Percentiles rank a stretch among this genome's conserved stretches.
These are phyloP conservation scores for Biancaea sappan DNA, from an alignment of 306 rosid species.

Conservation along the genomic window DNA sequence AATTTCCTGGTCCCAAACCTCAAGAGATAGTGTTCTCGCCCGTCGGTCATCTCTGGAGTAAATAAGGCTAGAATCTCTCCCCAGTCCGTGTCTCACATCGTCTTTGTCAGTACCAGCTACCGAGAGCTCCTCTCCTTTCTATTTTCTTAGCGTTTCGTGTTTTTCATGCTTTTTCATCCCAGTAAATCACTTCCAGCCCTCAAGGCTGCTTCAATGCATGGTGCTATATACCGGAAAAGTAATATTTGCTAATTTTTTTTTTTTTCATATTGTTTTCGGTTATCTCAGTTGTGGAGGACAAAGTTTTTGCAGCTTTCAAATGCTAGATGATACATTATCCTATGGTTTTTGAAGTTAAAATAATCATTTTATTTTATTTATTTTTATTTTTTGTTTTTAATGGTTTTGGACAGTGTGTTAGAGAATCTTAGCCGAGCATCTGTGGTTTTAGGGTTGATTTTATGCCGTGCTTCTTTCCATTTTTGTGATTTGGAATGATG, in stretches of 20 bases:
- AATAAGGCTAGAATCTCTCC: not conserved
- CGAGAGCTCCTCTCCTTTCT: not conserved
- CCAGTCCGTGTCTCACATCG: not conserved
- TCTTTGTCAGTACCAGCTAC: not conserved
- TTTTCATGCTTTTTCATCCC: not conserved
- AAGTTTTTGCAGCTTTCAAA: not conserved
- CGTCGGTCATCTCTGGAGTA: not conserved
- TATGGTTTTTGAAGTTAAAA: too few relatives aligned
- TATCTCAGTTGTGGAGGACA: not conserved
- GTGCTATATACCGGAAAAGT: not conserved
- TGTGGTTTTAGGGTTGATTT: not conserved
- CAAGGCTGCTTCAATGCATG: not conserved
- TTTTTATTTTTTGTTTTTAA: not conserved
- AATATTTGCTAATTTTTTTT: too few relatives aligned
- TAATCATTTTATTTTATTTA: too few relatives aligned
- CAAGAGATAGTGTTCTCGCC: not conserved
- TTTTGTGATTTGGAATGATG: not conserved
- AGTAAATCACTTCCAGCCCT: not conserved
- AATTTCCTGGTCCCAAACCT: too few relatives aligned
- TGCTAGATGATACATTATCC: not conserved
- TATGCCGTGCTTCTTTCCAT: not conserved
- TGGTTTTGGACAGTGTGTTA: not conserved
- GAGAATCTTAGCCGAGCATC: not conserved
- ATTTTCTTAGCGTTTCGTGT: constrained; percentile 1
- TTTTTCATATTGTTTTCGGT: not conserved